A percentile compares a stretch with the other conserved stretches of the same genome.
phyloP scores from a whole-genome alignment of 2,329 filamentous ascomycete species.

The Ciborinia camelliae region DNA sequence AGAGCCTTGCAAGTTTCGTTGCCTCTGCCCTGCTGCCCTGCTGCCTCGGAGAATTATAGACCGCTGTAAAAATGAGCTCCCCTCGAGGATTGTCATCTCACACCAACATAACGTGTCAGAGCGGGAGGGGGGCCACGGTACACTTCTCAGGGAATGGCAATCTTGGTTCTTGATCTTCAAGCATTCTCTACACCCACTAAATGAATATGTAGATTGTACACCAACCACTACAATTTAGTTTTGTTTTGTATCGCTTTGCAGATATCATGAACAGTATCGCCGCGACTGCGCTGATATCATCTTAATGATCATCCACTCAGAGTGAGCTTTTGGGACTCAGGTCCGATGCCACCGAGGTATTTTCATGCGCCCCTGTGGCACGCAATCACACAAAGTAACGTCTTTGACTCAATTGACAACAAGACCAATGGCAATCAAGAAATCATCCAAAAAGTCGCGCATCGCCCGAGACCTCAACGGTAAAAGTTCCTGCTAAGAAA shows the following conservation, averaged over 20 bases:
- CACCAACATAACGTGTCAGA: conserved; percentile 29
- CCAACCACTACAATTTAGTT: background rate
- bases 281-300: conserved; percentile 8
- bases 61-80: conserved; percentile 31
- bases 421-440: conserved; percentile 20
- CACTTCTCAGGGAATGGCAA: conserved; percentile 25
- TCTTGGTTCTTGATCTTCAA: conserved; percentile 23
- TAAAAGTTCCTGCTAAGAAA: conserved; percentile 22
- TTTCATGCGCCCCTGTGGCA: conserved; percentile 22
- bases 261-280: background rate
- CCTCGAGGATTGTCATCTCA: conserved; percentile 29
- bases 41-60: conserved; percentile 23
- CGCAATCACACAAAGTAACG: conserved; percentile 16
- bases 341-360: conserved; percentile 16
- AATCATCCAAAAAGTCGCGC: conserved; percentile 16
- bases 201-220: too few relatives aligned
- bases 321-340: conserved; percentile 4
- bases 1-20: conserved; percentile 19
- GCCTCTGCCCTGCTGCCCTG: conserved; percentile 18
- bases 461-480: conserved; percentile 22
- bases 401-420: conserved; percentile 9
- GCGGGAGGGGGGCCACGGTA: conserved; percentile 24
- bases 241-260: background rate
- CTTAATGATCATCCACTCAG: background rate
- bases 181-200: background rate